Percentiles rank a stretch among this genome's conserved stretches.
These are phyloP conservation scores for Trametes coccinea DNA, from an alignment of 768 basidiomycete genomes.

Conservation along the genomic window DNA sequence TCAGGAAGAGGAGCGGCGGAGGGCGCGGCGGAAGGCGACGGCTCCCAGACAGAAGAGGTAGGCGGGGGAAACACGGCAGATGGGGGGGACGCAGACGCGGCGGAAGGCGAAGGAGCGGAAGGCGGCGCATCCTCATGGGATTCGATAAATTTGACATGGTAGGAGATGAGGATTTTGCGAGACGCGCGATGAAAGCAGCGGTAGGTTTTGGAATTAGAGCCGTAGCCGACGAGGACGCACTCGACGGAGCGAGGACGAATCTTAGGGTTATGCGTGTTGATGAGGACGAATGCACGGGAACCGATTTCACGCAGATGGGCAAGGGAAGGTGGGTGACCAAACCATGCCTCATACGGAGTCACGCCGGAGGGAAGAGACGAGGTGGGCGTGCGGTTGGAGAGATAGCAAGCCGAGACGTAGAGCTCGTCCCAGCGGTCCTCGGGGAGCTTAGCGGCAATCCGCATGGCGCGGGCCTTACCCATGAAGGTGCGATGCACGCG, in stretches of 20 bases:
- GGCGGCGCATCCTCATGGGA: constrained; percentile 2
- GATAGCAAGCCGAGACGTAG: constrained; percentile 9
- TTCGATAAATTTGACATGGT: constrained; percentile 27
- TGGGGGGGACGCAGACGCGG: too few species aligned
- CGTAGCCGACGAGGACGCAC: constrained; percentile 30
- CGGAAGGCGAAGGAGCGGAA: too few species aligned
- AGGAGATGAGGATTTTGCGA: constrained; percentile 10
- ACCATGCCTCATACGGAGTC: constrained; percentile 18
- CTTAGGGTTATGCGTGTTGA: constrained; percentile 26
- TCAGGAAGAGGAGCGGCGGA: too few species aligned
- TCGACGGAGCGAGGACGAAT: constrained; percentile 20
- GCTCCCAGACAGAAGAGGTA: too few species aligned
- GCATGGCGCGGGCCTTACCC: constrained; percentile 2
- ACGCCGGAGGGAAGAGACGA: not conserved
- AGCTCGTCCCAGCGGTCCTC: constrained; percentile 16
- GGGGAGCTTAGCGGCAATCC: not conserved
- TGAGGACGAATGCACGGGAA: constrained; percentile 25
- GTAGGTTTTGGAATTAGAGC: constrained; percentile 28
- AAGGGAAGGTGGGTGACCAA: constrained; percentile 20
- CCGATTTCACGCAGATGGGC: constrained; percentile 31
- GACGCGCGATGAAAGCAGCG: constrained; percentile 24
- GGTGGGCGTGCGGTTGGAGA: constrained; percentile 3
- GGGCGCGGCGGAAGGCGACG: too few species aligned
- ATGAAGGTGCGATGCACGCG: constrained; percentile 37
- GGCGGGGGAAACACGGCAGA: too few species aligned